Evolutionary conservation across 257 asterid species (phyloP).

Genomic region (Fraxinus anomala): DNA sequence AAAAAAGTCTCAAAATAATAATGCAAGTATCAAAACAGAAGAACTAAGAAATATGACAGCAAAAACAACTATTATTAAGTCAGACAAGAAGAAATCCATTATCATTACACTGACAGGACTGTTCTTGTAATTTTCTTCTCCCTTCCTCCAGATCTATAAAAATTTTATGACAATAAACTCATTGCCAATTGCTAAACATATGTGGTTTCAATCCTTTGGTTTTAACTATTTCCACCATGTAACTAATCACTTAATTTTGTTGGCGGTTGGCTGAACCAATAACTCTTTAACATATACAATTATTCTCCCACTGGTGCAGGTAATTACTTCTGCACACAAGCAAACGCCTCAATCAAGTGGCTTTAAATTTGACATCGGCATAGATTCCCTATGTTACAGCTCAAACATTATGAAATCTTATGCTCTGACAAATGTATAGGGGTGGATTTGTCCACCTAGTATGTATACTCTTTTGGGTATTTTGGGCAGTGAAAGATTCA

Average conservation of each 20-base stretch:
- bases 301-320: not conserved
- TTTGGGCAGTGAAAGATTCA: not conserved
- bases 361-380: not conserved
- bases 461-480: not conserved
- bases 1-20: conserved; percentile 15
- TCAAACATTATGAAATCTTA: not conserved
- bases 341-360: conserved; percentile 9
- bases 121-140: not conserved
- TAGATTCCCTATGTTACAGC: not conserved
- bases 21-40: conserved; percentile 7
- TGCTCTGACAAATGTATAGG: not conserved
- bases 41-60: not conserved
- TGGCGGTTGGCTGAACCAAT: not conserved
- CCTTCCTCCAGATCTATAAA: not conserved
- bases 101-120: not conserved
- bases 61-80: not conserved
- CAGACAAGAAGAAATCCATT: not conserved
- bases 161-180: conserved; percentile 7
- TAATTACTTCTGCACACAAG: not conserved
- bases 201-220: not conserved
- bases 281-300: not conserved
- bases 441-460: not conserved
- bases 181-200: not conserved
- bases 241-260: not conserved
- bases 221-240: not conserved